phyloP scores from a whole-genome alignment of 2,329 filamentous ascomycete genomes.

The Fusarium robinianum region DNA sequence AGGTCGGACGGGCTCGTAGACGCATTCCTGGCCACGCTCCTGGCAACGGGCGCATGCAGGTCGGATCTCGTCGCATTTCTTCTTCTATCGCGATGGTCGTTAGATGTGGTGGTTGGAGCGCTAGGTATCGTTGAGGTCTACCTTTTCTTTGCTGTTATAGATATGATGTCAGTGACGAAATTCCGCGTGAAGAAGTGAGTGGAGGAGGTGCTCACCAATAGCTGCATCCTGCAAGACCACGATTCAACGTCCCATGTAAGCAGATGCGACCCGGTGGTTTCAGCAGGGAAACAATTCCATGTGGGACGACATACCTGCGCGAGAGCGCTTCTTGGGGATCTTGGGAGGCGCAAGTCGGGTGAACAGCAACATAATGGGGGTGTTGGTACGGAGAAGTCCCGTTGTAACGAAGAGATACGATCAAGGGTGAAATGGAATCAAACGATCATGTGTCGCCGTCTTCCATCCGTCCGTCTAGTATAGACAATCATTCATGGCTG shows the following conservation, averaged over 20 bases:
- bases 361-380: constrained; percentile 57
- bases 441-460: constrained; percentile 29
- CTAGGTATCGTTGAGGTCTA: constrained; percentile 32
- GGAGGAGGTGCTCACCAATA: constrained; percentile 50
- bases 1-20: constrained; percentile 53
- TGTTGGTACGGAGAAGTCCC: no score
- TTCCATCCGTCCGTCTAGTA: constrained; percentile 20
- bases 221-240: constrained; percentile 50
- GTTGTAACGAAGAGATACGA: constrained; percentile 29
- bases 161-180: constrained; percentile 20
- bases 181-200: constrained; percentile 15
- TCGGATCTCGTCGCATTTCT: constrained; percentile 60
- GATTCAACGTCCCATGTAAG: constrained; percentile 17
- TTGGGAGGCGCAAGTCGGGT: constrained; percentile 62
- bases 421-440: constrained; percentile 26
- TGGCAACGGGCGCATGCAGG: constrained; percentile 56
- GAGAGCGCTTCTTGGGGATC: constrained; percentile 62
- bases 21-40: constrained; percentile 54
- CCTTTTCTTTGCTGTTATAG: constrained; percentile 57
- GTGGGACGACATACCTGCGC: constrained; percentile 41
- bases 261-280: constrained; percentile 1
- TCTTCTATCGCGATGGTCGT: constrained; percentile 49
- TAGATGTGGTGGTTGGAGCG: constrained; percentile 4
- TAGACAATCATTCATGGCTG: constrained; percentile 20
- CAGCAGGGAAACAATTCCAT: constrained; percentile 7